Evolutionary conservation across 768 basidiomycete genomes (phyloP).

Genomic region (Mycena galopus): DNA sequence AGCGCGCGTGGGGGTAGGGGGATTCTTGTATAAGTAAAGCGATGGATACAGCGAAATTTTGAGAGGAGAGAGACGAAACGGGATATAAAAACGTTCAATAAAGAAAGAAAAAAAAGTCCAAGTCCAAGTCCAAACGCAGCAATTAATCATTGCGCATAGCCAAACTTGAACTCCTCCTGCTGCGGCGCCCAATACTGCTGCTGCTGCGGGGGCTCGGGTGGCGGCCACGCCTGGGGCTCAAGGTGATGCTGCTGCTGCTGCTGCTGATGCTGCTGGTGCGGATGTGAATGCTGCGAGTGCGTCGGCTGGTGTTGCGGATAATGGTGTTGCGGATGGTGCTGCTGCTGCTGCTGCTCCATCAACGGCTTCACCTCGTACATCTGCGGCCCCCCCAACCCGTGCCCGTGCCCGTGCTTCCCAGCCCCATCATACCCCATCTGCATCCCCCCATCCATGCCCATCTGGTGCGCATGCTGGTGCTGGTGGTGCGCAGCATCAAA

Average conservation of each 20-base stretch:
- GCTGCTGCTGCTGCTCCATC: slow-evolving; percentile 39
- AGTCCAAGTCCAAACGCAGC: not conserved
- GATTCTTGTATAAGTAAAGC: not conserved
- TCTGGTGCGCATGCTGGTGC: slow-evolving; percentile 31
- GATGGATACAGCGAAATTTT: not conserved
- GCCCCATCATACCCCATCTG: slow-evolving; percentile 21
- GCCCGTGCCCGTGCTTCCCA: not conserved
- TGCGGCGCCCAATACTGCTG: slow-evolving; percentile 9
- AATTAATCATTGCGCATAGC: slow-evolving; percentile 17
- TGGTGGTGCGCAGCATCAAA: too few relatives aligned
- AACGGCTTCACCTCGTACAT: slow-evolving; percentile 48
- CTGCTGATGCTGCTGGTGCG: not conserved
- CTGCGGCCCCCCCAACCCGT: slow-evolving; percentile 29
- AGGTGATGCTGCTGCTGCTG: slow-evolving; percentile 2
- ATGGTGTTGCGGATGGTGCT: slow-evolving; percentile 39
- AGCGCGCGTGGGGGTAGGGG: not conserved
- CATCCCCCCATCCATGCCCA: slow-evolving; percentile 23
- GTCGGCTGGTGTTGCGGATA: slow-evolving; percentile 30
- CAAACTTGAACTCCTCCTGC: slow-evolving; percentile 25
- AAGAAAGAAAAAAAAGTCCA: not conserved
- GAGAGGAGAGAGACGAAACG: not conserved
- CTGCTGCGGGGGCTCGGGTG: slow-evolving; percentile 2
- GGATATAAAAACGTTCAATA: slow-evolving; percentile 1
- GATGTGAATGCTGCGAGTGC: slow-evolving; percentile 4
- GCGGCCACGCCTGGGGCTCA: slow-evolving; percentile 17